Base-by-base conservation (phyloP, 257 asterid genomes). In the Verbascum thapsus region DNA sequence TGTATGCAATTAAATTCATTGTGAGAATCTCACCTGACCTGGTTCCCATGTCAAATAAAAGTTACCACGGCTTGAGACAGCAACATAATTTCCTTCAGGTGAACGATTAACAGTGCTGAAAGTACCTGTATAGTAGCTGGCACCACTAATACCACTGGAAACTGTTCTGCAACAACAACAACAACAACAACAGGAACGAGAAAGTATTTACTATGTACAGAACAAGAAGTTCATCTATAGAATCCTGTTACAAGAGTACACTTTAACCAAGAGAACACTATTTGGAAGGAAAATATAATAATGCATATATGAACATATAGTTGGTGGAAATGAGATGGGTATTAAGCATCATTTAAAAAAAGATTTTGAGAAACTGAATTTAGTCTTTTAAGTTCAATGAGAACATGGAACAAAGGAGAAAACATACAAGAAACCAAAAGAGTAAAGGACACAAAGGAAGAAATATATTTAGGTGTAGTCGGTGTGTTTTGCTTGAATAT, bases 51-150 rank as follows among this genome's bases (percentile, higher is more conserved):
- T 94, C 86, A 94, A 73, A 65, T 77, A 94, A 84, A 94, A 94
- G 87, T 92, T 92, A 50, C 99, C 99, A 42, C 99, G 99, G 80
- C 97, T 92, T 73, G 97, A 92, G 65, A 90, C 99, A 62, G 99
- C 99, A 59, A 92, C 95, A 78, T 92, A 92, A 61, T 83, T 85
- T 63, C 99, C 97, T 12, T 92, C 95, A 34, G 96, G 97, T 51
- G 99, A 92, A 72, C 99, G 96, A 69, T 85, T 90, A 47, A 92
- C 96, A 12, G 90, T 72, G 72, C 83, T 89, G 69, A 92, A 92
- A 45, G 99, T 89, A 47, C 99, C 99, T 8, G 99, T 92, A 54
- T 92, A 92, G 87, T 92, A 92, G 59, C 99, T 92, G 62, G 99
- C 97, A 61, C 99, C 97, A 78, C 99, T 90, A 74, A 92, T 92